These are phyloP conservation scores for Phylloboletellus chloephorus DNA, from an alignment of 1,284 basidiomycete genomes.

Conservation along the genomic window DNA sequence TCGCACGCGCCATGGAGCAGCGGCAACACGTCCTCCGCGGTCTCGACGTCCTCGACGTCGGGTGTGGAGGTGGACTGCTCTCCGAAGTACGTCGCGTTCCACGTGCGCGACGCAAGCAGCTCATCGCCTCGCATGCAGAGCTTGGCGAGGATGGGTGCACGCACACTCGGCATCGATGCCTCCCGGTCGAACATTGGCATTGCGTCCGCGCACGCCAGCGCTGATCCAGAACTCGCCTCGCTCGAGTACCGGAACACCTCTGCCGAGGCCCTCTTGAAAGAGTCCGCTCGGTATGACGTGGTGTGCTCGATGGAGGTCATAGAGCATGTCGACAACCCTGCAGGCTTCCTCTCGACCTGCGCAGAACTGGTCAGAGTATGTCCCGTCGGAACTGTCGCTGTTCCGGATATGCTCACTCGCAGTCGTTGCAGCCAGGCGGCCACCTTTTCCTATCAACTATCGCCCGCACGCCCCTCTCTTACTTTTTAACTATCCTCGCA, in stretches of 20 bases:
- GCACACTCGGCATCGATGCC: slow-evolving; percentile 87
- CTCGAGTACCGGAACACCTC: slow-evolving; percentile 73
- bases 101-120: not conserved
- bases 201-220: slow-evolving; percentile 76
- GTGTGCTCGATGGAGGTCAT: slow-evolving; percentile 98
- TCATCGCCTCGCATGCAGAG: slow-evolving; percentile 52
- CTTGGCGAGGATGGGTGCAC: slow-evolving; percentile 82
- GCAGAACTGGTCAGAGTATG: slow-evolving; percentile 80
- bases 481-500: slow-evolving; percentile 85
- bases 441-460: slow-evolving; percentile 97
- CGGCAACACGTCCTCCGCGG: slow-evolving; percentile 47
- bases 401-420: slow-evolving; percentile 1
- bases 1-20: slow-evolving; percentile 27
- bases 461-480: slow-evolving; percentile 86
- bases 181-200: slow-evolving; percentile 84
- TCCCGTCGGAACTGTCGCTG: slow-evolving; percentile 1
- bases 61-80: slow-evolving; percentile 93
- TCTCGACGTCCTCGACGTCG: slow-evolving; percentile 76
- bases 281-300: slow-evolving; percentile 73
- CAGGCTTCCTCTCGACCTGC: slow-evolving; percentile 76
- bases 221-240: slow-evolving; percentile 59
- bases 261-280: slow-evolving; percentile 68
- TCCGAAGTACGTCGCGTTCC: slow-evolving; percentile 64
- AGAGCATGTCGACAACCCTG: slow-evolving; percentile 94
- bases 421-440: slow-evolving; percentile 72